A percentile compares a stretch with the other conserved stretches of the same genome.
These are phyloP conservation scores for Aspergillus brunneoviolaceus DNA, from an alignment of 2,329 filamentous ascomycete genomes.

Conservation along the genomic window DNA sequence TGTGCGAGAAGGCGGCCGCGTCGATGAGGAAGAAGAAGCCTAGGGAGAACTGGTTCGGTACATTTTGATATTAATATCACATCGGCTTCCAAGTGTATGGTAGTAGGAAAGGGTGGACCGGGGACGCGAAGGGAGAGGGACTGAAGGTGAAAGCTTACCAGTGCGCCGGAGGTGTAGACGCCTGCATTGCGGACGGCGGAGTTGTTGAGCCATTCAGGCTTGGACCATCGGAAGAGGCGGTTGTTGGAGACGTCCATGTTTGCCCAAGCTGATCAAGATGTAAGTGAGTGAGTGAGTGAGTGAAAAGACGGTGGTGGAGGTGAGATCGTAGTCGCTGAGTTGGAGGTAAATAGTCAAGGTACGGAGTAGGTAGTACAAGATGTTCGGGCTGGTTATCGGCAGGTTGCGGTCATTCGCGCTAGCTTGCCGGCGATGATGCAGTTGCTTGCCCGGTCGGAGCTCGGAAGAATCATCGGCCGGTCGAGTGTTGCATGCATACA, in stretches of 20 bases:
- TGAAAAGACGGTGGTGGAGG: slow-evolving; percentile 2
- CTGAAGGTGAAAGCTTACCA: slow-evolving; percentile 50
- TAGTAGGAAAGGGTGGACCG: too few species aligned
- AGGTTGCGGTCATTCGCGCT: slow-evolving; percentile 5
- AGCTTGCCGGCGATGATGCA: slow-evolving; percentile 21
- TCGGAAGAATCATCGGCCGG: slow-evolving; percentile 22
- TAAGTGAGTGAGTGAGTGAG: neutral
- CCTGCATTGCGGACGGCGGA: slow-evolving; percentile 62
- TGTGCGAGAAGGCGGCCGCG: slow-evolving; percentile 63
- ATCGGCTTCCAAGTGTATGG: too few species aligned
- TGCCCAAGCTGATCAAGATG: neutral
- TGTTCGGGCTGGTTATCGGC: neutral
- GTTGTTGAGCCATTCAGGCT: slow-evolving; percentile 67
- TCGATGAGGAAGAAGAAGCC: slow-evolving; percentile 71
- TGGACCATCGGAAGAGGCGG: slow-evolving; percentile 66
- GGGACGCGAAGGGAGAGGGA: neutral
- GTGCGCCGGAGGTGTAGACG: slow-evolving; percentile 64
- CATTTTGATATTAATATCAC: neutral
- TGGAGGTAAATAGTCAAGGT: neutral
- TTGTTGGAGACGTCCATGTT: slow-evolving; percentile 49
- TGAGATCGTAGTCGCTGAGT: neutral
- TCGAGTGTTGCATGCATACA: neutral
- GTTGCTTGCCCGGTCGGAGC: slow-evolving; percentile 12
- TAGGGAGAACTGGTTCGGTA: slow-evolving; percentile 58
- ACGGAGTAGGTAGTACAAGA: neutral